Evolutionary conservation across 2,329 filamentous ascomycete genomes (phyloP).

Genomic region (Capronia americana): DNA sequence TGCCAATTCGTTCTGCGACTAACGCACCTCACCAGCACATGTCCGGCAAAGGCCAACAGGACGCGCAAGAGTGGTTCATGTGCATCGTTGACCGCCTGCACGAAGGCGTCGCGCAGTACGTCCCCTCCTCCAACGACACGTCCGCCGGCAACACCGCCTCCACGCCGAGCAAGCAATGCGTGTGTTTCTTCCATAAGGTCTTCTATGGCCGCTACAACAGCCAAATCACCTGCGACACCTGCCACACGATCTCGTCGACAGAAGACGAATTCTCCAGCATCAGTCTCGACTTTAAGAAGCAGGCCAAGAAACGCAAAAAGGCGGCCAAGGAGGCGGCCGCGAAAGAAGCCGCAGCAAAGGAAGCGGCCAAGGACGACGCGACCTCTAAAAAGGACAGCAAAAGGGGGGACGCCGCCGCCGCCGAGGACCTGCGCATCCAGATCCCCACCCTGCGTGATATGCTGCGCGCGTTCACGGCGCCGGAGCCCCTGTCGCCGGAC

Average conservation of each 20-base stretch:
- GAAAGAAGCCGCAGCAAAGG: constrained; percentile 15
- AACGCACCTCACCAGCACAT: constrained; percentile 60
- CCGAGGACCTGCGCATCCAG: constrained; percentile 43
- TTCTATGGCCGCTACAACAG: constrained; percentile 93
- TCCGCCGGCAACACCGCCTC: constrained; percentile 48
- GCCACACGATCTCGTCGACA: constrained; percentile 79
- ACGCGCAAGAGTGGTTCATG: constrained; percentile 96
- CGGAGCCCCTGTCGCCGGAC: constrained; percentile 74
- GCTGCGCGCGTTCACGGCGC: constrained; percentile 84
- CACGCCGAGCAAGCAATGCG: constrained; percentile 60
- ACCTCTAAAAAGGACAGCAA: constrained; percentile 14
- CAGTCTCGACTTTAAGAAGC: constrained; percentile 82
- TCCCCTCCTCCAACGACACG: constrained; percentile 16
- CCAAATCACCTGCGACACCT: constrained; percentile 88
- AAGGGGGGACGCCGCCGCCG: constrained; percentile 13
- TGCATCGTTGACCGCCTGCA: constrained; percentile 93
- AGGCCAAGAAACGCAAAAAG: constrained; percentile 57
- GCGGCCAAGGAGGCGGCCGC: constrained; percentile 31
- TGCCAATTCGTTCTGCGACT: background rate
- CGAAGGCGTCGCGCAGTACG: constrained; percentile 66
- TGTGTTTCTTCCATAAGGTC: constrained; percentile 90
- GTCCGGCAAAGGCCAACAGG: constrained; percentile 92
- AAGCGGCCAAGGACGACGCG: constrained; percentile 19
- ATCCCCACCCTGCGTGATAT: constrained; percentile 72
- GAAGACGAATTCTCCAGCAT: constrained; percentile 91